These are phyloP conservation scores for Basidioascus undulatus DNA, from an alignment of 768 basidiomycete genomes.

Conservation along the genomic window DNA sequence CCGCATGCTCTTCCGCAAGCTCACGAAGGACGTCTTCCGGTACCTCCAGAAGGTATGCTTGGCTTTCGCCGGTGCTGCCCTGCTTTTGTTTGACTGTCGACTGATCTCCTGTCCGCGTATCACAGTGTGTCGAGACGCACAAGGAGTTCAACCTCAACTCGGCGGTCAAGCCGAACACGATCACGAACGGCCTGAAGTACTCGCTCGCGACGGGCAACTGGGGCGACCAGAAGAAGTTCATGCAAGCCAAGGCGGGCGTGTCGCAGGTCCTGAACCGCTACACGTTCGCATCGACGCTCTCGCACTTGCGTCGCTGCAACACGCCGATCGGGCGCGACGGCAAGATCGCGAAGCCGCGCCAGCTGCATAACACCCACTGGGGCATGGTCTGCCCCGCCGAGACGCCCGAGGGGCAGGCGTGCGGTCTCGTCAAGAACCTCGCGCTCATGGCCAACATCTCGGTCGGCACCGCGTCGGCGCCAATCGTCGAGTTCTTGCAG, in stretches of 20 bases:
- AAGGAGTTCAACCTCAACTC: conserved; percentile 79
- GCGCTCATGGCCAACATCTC: conserved; percentile 96
- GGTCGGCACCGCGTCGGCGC: conserved; percentile 82
- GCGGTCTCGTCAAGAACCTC: conserved; percentile 94
- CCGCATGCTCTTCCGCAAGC: conserved; percentile 86
- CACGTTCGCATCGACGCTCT: conserved; percentile 93
- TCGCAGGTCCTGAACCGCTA: conserved; percentile 97
- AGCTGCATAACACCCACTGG: conserved; percentile 98
- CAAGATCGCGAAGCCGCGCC: conserved; percentile 97
- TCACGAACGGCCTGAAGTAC: conserved; percentile 93
- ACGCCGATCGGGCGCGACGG: conserved; percentile 94
- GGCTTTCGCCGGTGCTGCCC: neutral
- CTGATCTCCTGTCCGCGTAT: too few relatives aligned
- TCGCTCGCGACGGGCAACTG: conserved; percentile 96
- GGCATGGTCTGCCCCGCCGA: conserved; percentile 99
- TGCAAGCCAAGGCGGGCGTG: conserved; percentile 93
- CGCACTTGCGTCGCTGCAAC: conserved; percentile 92
- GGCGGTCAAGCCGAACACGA: conserved; percentile 88
- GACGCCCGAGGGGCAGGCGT: conserved; percentile 97
- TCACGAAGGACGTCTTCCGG: conserved; percentile 90
- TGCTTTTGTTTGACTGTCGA: conserved; percentile 3
- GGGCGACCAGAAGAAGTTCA: conserved; percentile 97
- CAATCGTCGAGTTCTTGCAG: conserved; percentile 92
- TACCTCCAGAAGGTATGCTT: conserved; percentile 72
- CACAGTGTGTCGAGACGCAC: conserved; percentile 80